These are phyloP conservation scores for Paracoccidioides brasiliensis DNA, from an alignment of 2,329 filamentous ascomycete species.

Conservation along the genomic window DNA sequence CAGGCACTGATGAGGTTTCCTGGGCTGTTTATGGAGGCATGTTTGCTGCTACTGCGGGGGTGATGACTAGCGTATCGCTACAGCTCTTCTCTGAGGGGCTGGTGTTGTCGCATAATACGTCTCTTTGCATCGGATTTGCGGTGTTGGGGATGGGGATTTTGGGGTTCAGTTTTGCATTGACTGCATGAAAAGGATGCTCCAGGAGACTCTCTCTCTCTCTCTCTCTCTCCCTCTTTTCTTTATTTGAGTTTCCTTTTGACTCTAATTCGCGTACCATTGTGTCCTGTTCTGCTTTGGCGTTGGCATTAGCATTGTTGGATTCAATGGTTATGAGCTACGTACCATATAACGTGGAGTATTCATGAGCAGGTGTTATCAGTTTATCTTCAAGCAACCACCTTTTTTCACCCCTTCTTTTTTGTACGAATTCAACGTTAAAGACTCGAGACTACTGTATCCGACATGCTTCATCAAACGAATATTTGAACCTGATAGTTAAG, in stretches of 20 bases:
- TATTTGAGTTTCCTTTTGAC: background rate
- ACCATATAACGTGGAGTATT: background rate
- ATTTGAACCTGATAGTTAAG: no score
- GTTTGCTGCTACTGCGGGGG: conserved; percentile 81
- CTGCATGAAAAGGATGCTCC: conserved; percentile 35
- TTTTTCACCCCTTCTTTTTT: no score
- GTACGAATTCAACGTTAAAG: no score
- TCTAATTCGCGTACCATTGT: background rate
- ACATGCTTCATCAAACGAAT: no score
- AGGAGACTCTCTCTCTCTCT: background rate
- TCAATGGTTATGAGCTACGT: no score
- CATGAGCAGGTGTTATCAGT: background rate
- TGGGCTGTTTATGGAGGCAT: conserved; percentile 47
- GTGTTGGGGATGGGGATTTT: conserved; percentile 63
- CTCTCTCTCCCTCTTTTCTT: background rate
- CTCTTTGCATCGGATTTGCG: conserved; percentile 26
- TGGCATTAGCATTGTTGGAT: background rate
- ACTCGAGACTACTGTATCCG: no score
- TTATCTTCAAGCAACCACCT: background rate
- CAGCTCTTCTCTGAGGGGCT: conserved; percentile 80
- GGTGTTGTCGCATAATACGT: conserved; percentile 48
- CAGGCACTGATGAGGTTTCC: conserved; percentile 27
- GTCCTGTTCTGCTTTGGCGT: background rate
- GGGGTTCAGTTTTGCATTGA: conserved; percentile 72
- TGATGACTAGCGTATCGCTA: conserved; percentile 88